Percentiles rank a stretch among this genome's conserved stretches.
phyloP scores from a whole-genome alignment of 371 early-diverging fungal species.

The Homolaphlyctis polyrhiza region DNA sequence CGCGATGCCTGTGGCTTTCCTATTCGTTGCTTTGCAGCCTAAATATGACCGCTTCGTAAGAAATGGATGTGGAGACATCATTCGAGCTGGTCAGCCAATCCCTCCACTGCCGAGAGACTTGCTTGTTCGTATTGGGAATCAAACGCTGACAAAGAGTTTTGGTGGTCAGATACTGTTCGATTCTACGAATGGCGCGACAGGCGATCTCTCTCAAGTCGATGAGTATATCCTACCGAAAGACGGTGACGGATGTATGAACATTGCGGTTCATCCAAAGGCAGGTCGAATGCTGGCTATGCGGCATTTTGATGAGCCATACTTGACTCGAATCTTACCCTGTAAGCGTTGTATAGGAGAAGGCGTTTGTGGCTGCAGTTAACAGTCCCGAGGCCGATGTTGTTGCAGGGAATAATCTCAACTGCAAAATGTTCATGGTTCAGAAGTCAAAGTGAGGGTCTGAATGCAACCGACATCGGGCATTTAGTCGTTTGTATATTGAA shows the following conservation, averaged over 20 bases:
- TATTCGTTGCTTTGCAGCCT: too few species aligned
- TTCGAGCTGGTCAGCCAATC: neutral
- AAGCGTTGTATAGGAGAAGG: slow-evolving; percentile 30
- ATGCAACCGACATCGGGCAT: too few species aligned
- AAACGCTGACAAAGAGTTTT: neutral
- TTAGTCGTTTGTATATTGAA: too few species aligned
- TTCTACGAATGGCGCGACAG: slow-evolving; percentile 22
- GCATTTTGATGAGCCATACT: neutral
- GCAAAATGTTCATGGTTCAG: slow-evolving; percentile 27
- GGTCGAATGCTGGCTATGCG: neutral
- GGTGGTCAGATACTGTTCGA: slow-evolving; percentile 22
- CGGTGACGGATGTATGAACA: slow-evolving; percentile 42
- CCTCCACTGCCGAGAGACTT: neutral
- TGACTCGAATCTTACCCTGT: neutral
- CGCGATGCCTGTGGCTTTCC: too few species aligned
- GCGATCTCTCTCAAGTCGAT: slow-evolving; percentile 13
- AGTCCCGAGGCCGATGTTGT: slow-evolving; percentile 21
- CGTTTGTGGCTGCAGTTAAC: slow-evolving; percentile 34
- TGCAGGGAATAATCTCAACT: slow-evolving; percentile 27
- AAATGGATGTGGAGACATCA: too few species aligned
- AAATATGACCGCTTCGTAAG: too few species aligned
- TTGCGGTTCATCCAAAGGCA: slow-evolving; percentile 40
- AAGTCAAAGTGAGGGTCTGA: slow-evolving; percentile 17
- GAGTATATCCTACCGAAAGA: slow-evolving; percentile 23
- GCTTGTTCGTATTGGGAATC: neutral